Evolutionary conservation across 805 yeast genomes (phyloP), one percentile per base, ranked within the genome.

Genomic region (Wickerhamiella sorbophila): DNA sequence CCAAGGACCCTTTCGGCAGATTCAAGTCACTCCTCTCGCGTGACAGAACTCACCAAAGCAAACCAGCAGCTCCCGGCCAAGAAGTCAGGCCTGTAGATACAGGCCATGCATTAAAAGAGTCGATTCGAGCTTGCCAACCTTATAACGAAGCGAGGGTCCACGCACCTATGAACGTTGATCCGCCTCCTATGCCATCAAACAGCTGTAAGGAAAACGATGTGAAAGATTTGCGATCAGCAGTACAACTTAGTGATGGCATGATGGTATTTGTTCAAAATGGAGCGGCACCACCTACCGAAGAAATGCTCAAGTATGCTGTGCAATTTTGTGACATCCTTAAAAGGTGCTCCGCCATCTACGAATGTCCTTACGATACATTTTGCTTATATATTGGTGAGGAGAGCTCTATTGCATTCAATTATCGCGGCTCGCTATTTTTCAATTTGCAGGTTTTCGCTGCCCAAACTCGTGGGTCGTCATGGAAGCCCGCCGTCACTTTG

Each of bases 341-440:
- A 22, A 31, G 19, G 5, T 41, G 49, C 10, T 41, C 49, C 12
- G 33, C 43, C 33, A 50, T 57, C 3, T 60, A 47, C 37, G 44
- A 42, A 9, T 42, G 49, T 15, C 44, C 48, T 2, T 51, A 47
- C 50, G 50, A 52, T 18, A 45, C 53, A 2, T 42, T 60, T 16
- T 53, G 58, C 38, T 50, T 61, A 29, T 33, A 49, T 3, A 48
- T 46, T 8, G 41, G 42, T 6, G 41, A 40, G 12, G 45, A 52
- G 5, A 39, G 42, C 10, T 47, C 55, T 5, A 49, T 63, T n/a
- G 68, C 68, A n/a, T 63, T 64, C 54, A 63, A 63, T 42, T 32
- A 41, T 21, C 47, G 50, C 15, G 66, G 66, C 4, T 53, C 63
- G 38, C 38, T 64, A 35, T 63, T 64, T 42, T 63, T 61, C 56